Conservation (phyloP, 2,329 filamentous ascomycete genomes). For the Mycogone perniciosa region DNA sequence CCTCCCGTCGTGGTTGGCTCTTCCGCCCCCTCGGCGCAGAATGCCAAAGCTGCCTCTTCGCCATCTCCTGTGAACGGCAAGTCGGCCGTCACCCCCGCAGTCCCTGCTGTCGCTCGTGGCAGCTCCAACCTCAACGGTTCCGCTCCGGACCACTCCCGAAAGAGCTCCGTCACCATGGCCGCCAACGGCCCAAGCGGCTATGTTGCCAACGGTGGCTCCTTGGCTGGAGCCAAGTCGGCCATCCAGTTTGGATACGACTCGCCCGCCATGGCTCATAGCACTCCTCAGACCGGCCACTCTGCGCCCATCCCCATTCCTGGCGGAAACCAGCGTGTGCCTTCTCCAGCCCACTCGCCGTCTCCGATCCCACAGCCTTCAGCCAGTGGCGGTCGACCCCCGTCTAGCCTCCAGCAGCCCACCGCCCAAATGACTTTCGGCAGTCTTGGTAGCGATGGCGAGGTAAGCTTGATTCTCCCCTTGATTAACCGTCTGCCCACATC, state of each 20-base stretch:
- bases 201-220: slow-evolving; percentile 65
- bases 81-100: slow-evolving; percentile 61
- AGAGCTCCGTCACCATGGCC: slow-evolving; percentile 87
- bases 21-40: slow-evolving; percentile 43
- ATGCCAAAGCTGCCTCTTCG: slow-evolving; percentile 55
- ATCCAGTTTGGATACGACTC: slow-evolving; percentile 83
- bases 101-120: slow-evolving; percentile 60
- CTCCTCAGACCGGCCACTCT: slow-evolving; percentile 50
- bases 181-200: slow-evolving; percentile 71
- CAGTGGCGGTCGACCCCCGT: slow-evolving; percentile 79
- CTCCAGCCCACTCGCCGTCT: slow-evolving; percentile 81
- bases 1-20: slow-evolving; percentile 50
- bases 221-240: slow-evolving; percentile 52
- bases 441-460: slow-evolving; percentile 72
- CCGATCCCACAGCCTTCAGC: slow-evolving; percentile 85
- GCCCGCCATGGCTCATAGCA: slow-evolving; percentile 59
- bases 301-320: slow-evolving; percentile 58
- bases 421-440: slow-evolving; percentile 74
- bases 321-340: slow-evolving; percentile 64
- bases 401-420: slow-evolving; percentile 62
- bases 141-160: slow-evolving; percentile 68
- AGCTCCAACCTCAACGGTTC: slow-evolving; percentile 62
- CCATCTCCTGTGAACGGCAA: slow-evolving; percentile 83
- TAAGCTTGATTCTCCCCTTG: slow-evolving; percentile 40
- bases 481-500: slow-evolving; percentile 1